phyloP scores from a whole-genome alignment of 257 asterid species.

The Fraxinus cuspidata region DNA sequence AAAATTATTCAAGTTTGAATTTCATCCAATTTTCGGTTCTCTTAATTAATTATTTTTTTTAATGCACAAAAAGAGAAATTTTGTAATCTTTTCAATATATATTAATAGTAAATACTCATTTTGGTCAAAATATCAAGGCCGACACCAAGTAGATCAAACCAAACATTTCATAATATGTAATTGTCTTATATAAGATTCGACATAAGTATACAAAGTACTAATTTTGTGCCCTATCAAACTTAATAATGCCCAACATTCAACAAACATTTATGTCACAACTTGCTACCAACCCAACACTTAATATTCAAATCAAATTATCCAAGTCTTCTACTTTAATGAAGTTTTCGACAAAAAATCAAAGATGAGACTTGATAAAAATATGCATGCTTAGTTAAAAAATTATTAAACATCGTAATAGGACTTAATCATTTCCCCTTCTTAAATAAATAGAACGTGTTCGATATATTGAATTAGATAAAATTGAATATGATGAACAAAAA shows the following conservation, averaged over 20 bases:
- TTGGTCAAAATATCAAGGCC: not conserved
- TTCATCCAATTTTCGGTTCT: not conserved
- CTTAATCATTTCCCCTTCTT: too few species aligned
- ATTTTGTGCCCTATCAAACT: not conserved
- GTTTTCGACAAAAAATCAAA: not conserved
- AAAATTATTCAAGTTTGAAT: not conserved
- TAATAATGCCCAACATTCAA: slow-evolving; percentile 1
- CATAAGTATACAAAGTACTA: not conserved
- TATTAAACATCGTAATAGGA: too few species aligned
- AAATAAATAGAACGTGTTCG: too few species aligned
- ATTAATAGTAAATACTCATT: not conserved
- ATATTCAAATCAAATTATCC: not conserved
- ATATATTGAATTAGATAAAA: too few species aligned
- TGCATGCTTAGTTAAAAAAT: not conserved
- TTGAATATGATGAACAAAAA: too few species aligned
- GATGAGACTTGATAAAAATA: not conserved
- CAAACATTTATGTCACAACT: slow-evolving; percentile 16
- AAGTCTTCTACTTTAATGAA: not conserved
- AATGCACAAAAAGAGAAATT: too few species aligned
- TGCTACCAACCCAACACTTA: not conserved
- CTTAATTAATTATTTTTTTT: too few species aligned
- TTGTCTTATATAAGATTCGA: not conserved
- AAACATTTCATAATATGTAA: not conserved
- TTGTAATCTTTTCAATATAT: too few species aligned
- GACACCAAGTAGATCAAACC: not conserved